Base-by-base conservation (phyloP, 106 monocot genomes). In the Dendrobium catenatum region DNA sequence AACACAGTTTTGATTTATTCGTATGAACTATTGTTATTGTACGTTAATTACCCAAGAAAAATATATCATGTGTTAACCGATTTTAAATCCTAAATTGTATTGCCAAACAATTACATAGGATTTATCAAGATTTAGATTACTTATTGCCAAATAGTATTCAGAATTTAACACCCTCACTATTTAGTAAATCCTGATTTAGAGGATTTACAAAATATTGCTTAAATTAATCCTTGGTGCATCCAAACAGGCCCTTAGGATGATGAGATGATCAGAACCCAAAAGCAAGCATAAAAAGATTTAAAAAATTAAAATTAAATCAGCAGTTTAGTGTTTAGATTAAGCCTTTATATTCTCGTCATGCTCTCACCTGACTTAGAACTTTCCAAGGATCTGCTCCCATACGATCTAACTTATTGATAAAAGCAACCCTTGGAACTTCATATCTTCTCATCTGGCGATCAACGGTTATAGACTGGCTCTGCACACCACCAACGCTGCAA, bases 371-470 rank as follows among this genome's bases (percentile, higher is more conserved):
- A 81, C 85, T 98, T 43, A 98, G 87, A 84, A 98, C 98, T 72
- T 98, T 98, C 98, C 98, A 98, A 26, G 98, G 98, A 93, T 98
- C 98, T 31, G 98, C 98, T 79, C 98, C 98, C 98, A 98, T 98
- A 49, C 98, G 89, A 79, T 98, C 98, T 79, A 94, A 93, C 79
- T 98, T 98, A 74, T 98, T 98, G 43, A 98, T 95, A 75, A 98
- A 98, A 72, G 95, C 98, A 77, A 98, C 76, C 68, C 98, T 91
- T 64, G 98, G 98, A 78, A 98, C 95, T 43, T 95, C 95, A 66
- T 98, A 98, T 86, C 98, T 89, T 83, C 95, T 91, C 98, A 98
- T 98, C 75, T 98, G 98, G 27, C 98, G 92, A 86, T 98, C 98
- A 72, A 98, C 98, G 9, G 98, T 98, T 15, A 98, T 98, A 11